Conservation (phyloP, 2,329 filamentous ascomycete genomes). For the Aspergillus tamarii region DNA sequence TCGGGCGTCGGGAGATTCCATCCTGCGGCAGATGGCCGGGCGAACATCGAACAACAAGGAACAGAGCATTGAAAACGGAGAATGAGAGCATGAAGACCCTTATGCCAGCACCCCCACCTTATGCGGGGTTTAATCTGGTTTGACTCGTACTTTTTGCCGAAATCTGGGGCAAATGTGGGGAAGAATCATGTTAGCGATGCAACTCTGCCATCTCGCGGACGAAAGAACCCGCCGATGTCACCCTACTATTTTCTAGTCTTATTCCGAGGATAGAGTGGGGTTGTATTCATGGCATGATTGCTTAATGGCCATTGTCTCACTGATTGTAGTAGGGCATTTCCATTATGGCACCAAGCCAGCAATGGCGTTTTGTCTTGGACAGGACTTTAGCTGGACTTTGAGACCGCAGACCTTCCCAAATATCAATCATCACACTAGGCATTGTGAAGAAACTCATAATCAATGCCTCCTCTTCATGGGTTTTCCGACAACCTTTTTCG, state of each 20-base stretch:
- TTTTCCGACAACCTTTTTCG: slow-evolving; percentile 49
- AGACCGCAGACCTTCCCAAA: fast-evolving
- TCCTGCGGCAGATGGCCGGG: background rate
- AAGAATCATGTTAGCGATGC: background rate
- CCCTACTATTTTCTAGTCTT: background rate
- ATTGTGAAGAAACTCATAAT: background rate
- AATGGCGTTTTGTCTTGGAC: background rate
- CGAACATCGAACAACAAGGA: background rate
- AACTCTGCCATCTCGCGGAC: background rate
- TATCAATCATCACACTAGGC: background rate
- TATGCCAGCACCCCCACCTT: background rate
- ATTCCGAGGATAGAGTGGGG: background rate
- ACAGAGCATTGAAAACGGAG: background rate
- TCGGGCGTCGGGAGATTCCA: background rate
- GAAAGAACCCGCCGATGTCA: background rate
- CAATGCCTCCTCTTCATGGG: slow-evolving; percentile 30
- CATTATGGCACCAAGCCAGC: no score
- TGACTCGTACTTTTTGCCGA: background rate
- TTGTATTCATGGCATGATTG: background rate
- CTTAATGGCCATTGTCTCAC: background rate
- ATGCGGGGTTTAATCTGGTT: background rate
- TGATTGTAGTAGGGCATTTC: background rate
- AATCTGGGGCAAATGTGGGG: background rate
- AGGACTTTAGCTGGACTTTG: background rate
- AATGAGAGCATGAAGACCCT: background rate